Conservation (phyloP, 371 early-diverging fungal species). For the Rhizopus delemar region DNA sequence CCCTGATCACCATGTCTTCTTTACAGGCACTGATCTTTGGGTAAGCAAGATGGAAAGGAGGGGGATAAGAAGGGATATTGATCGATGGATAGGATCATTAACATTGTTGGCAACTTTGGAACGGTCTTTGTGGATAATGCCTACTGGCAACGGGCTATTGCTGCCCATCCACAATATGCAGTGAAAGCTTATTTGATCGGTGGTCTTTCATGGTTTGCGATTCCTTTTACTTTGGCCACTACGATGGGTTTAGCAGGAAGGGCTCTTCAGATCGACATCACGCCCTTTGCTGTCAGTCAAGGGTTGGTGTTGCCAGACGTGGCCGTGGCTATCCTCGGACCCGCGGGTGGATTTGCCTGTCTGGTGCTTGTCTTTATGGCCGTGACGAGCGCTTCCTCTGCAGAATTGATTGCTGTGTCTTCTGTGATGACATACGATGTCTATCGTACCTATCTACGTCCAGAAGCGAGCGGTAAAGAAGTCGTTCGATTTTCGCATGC, state of each 20-base stretch:
- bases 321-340: constrained; percentile 62
- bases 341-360: constrained; percentile 62
- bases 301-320: constrained; percentile 69
- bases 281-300: constrained; percentile 54
- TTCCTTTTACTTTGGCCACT: constrained; percentile 71
- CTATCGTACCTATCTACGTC: constrained; percentile 67
- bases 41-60: constrained; percentile 1
- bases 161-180: constrained; percentile 64
- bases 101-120: constrained; percentile 74
- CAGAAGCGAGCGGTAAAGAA: constrained; percentile 59
- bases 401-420: constrained; percentile 71
- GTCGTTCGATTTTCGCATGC: constrained; percentile 62
- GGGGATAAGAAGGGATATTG: background rate
- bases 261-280: constrained; percentile 59
- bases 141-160: constrained; percentile 75
- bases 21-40: constrained; percentile 67
- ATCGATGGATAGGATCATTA: constrained; percentile 48
- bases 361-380: constrained; percentile 72
- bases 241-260: constrained; percentile 69
- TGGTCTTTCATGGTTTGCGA: constrained; percentile 72
- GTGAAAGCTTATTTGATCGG: constrained; percentile 72
- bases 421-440: constrained; percentile 71
- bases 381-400: constrained; percentile 68
- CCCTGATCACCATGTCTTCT: constrained; percentile 68
- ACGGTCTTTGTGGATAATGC: constrained; percentile 75